These are phyloP conservation scores for Suhomyces sp. DNA, from an alignment of 805 yeast species.

Conservation along the genomic window DNA sequence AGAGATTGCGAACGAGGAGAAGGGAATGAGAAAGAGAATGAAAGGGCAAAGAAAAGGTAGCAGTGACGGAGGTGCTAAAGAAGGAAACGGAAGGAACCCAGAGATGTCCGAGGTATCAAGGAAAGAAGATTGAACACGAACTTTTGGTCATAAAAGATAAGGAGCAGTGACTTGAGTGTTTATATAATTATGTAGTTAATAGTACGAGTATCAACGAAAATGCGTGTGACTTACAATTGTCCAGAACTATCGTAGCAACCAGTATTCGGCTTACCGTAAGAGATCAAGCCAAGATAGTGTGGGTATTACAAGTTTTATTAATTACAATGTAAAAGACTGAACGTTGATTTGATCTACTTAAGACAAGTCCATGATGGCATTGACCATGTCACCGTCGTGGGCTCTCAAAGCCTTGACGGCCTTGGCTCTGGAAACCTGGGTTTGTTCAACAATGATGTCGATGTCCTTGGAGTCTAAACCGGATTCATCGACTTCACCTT, in stretches of 20 bases:
- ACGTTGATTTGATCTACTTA: conserved; percentile 12
- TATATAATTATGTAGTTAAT: background rate
- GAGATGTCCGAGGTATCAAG: background rate
- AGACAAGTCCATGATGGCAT: conserved; percentile 85
- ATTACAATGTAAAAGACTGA: background rate
- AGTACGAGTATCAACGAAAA: too few relatives aligned
- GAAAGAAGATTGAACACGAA: background rate
- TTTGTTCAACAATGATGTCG: conserved; percentile 85
- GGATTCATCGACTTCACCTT: conserved; percentile 76
- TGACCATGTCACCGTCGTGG: conserved; percentile 92
- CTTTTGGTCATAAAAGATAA: too few relatives aligned
- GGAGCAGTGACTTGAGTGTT: too few relatives aligned
- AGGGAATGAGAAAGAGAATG: background rate
- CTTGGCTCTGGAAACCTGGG: conserved; percentile 82
- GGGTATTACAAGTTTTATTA: background rate
- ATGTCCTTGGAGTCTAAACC: conserved; percentile 83
- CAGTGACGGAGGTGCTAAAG: background rate
- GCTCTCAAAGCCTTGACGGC: conserved; percentile 88
- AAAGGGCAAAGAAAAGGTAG: background rate
- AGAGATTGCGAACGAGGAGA: background rate
- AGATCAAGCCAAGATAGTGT: too few relatives aligned
- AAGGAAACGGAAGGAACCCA: background rate
- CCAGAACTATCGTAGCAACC: too few relatives aligned
- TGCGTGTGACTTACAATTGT: too few relatives aligned
- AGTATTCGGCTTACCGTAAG: too few relatives aligned